These are phyloP conservation scores for Sanchytrium tribonematis DNA, from an alignment of 371 early-diverging fungal genomes.

Conservation along the genomic window DNA sequence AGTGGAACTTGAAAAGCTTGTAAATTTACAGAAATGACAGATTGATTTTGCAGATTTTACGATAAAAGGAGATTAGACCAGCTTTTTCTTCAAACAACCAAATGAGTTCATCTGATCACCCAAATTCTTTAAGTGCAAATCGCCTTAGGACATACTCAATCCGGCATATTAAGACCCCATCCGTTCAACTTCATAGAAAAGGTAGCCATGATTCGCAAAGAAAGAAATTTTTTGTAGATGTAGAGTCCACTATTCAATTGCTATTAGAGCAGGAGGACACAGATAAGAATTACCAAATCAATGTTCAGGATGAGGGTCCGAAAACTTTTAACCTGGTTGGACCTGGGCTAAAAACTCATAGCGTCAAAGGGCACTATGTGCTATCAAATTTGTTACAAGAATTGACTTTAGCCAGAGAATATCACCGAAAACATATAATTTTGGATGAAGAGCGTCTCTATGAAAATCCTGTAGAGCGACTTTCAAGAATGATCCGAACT, in stretches of 20 bases:
- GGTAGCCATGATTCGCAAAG: too few species aligned
- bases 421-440: conserved; percentile 52
- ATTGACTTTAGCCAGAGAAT: conserved; percentile 58
- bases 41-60: too few species aligned
- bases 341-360: conserved; percentile 12
- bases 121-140: too few species aligned
- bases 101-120: too few species aligned
- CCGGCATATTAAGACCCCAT: too few species aligned
- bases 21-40: too few species aligned
- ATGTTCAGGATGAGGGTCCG: conserved; percentile 67
- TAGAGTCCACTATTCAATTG: background rate
- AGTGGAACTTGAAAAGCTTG: too few species aligned
- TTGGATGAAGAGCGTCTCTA: conserved; percentile 56
- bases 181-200: too few species aligned
- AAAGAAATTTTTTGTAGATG: background rate
- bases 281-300: conserved; percentile 76
- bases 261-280: conserved; percentile 68
- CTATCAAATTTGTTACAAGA: conserved; percentile 78
- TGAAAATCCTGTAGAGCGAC: conserved; percentile 71
- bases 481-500: conserved; percentile 59
- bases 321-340: conserved; percentile 48
- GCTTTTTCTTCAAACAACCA: too few species aligned
- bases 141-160: too few species aligned
- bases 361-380: conserved; percentile 77
- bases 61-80: too few species aligned